Evolutionary conservation across 306 rosid genomes (phyloP).

Genomic region (Quercus gilva): DNA sequence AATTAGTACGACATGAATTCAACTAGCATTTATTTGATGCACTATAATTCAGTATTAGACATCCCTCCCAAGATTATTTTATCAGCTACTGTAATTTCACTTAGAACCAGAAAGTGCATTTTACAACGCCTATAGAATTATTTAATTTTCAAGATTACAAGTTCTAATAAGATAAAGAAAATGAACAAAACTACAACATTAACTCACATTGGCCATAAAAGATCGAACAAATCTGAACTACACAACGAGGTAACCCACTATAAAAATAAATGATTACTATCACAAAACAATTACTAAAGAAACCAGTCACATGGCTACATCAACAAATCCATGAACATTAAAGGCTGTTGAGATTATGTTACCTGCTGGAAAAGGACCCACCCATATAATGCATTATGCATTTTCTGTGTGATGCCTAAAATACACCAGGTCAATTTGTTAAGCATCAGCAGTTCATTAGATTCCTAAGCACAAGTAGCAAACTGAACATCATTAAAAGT

Average conservation of each 20-base stretch:
- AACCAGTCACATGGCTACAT: background rate
- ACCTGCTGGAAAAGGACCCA: slow-evolving; percentile 69
- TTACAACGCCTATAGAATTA: background rate
- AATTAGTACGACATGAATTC: background rate
- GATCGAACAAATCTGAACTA: background rate
- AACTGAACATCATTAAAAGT: slow-evolving; percentile 8
- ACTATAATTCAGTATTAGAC: background rate
- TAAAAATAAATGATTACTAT: background rate
- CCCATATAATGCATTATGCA: slow-evolving; percentile 44
- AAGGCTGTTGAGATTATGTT: background rate
- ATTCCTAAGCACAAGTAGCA: slow-evolving; percentile 34
- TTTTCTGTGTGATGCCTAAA: slow-evolving; percentile 49
- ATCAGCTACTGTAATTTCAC: background rate
- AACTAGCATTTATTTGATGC: background rate
- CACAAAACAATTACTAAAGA: background rate
- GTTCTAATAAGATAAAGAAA: background rate
- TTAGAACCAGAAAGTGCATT: background rate
- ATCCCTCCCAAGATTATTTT: background rate
- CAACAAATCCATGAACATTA: background rate
- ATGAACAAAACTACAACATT: background rate
- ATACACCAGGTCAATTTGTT: slow-evolving; percentile 48
- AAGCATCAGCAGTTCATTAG: slow-evolving; percentile 36
- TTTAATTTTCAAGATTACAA: background rate
- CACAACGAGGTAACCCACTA: background rate
- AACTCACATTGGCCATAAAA: background rate